Conservation (phyloP, 176 grass and related monocot genomes). For the Avena insularis region DNA sequence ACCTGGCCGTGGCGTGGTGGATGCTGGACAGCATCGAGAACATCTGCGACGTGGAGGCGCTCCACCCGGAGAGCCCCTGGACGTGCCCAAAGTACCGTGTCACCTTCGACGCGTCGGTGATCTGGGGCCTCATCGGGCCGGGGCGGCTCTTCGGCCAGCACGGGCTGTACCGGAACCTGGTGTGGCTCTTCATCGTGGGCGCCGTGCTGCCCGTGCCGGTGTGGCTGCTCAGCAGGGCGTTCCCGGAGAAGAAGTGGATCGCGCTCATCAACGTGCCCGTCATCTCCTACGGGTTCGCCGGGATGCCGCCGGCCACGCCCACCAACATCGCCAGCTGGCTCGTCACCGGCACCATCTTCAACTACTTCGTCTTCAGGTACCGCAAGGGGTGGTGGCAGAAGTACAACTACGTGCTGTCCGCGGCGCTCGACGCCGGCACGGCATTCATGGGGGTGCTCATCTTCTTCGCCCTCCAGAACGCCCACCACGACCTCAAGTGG, state of each 20-base stretch:
- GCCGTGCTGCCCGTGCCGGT: constrained; percentile 89
- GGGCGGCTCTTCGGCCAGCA: constrained; percentile 70
- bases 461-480: constrained; percentile 95
- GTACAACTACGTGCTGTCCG: constrained; percentile 98
- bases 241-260: constrained; percentile 98
- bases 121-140: constrained; percentile 92
- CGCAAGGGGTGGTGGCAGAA: constrained; percentile 95
- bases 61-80: constrained; percentile 94
- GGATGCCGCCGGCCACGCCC: constrained; percentile 96
- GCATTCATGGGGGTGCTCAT: constrained; percentile 98
- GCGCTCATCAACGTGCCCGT: constrained; percentile 92
- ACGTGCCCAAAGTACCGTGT: constrained; percentile 99
- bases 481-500: constrained; percentile 79
- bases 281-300: constrained; percentile 94
- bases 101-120: constrained; percentile 94
- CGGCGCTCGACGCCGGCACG: constrained; percentile 92
- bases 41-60: constrained; percentile 89
- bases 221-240: constrained; percentile 83
- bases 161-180: constrained; percentile 92
- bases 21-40: constrained; percentile 96
- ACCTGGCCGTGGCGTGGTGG: constrained; percentile 97
- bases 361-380: constrained; percentile 93
- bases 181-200: constrained; percentile 90
- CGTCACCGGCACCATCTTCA: constrained; percentile 88
- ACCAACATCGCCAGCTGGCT: constrained; percentile 99